Conservation (phyloP, 148 eudicot genomes). For the Arctostaphylos glauca region DNA sequence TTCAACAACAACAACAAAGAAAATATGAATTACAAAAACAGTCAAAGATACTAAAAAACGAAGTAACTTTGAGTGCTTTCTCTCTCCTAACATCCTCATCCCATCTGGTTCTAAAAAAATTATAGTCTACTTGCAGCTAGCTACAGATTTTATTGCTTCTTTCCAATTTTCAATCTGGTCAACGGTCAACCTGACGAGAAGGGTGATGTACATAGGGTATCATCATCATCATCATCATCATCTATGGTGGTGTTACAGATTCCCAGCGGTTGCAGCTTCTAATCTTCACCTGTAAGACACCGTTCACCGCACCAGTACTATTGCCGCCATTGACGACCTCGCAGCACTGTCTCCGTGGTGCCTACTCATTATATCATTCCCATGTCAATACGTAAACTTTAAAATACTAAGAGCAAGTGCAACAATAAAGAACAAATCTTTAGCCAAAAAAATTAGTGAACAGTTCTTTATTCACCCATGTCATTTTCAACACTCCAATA, state of each 20-base stretch:
- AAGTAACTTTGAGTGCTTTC: background rate
- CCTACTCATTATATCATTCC: constrained; percentile 20
- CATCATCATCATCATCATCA: background rate
- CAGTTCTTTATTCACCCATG: too few species aligned
- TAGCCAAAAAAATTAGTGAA: too few species aligned
- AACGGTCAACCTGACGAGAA: background rate
- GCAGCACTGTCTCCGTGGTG: constrained; percentile 42
- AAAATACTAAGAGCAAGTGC: too few species aligned
- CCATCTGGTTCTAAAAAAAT: too few species aligned
- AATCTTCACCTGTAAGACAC: constrained; percentile 24
- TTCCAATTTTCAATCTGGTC: background rate
- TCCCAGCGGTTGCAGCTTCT: constrained; percentile 39
- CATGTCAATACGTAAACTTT: background rate
- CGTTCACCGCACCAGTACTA: constrained; percentile 8
- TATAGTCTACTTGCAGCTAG: background rate
- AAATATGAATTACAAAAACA: too few species aligned
- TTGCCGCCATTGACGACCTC: constrained; percentile 23
- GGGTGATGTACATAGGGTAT: background rate
- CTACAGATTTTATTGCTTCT: too few species aligned
- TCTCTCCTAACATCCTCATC: background rate
- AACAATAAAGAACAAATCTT: too few species aligned
- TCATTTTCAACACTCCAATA: too few species aligned
- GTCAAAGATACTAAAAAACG: too few species aligned
- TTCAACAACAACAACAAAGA: too few species aligned
- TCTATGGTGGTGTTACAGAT: constrained; percentile 36